Base-by-base conservation (phyloP, 192 early-diverging fungal species). In the Phycomyces blakesleeanus region DNA sequence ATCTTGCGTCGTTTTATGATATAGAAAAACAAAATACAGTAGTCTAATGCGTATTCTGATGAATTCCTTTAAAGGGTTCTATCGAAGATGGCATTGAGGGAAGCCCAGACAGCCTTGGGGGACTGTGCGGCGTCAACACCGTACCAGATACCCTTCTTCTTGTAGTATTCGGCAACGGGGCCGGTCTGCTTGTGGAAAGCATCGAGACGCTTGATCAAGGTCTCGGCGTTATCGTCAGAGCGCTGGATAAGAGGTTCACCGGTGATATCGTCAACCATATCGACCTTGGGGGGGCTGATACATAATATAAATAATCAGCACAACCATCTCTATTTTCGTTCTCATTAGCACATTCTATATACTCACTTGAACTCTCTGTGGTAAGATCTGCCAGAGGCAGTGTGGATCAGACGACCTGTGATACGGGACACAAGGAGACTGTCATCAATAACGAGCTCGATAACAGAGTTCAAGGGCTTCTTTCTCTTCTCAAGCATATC, bases 221-320 rank as follows among this genome's bases (percentile, higher is more conserved):
- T 91, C 24, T 82, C 88, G 64, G 87, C 95, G 75, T 98, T 99
- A 77, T 99, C 97, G 76, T 99, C 97, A 1, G 94, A 93, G 55
- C 97, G 87, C 75, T 96, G 95, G 63, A 97, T 89, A 54, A 99
- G 82, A 52, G 97, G 94, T 83, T 99, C 97, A 59, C 96, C 94
- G 59, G 97, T 99, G 52, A 92, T 74, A 75, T 99, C 97, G 76
- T 99, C 97, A 61, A 83, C 92, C 84, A 87, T 89, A 21, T 81
- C 38, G 18, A 83, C 81, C 86, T 96, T 97, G 55, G 97, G 97
- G 60, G 97, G 97, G 78, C 77, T 77, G 58, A 8, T 38, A 57
- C 27, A 61, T n/a, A 49, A 44, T 38, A n/a, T n/a, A 8, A 14
- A 56, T 10, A 5, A 34, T 34, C 29, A 34, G 29, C 29, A 34